Base-by-base conservation (phyloP, 2,329 filamentous ascomycete genomes). In the Pestalotiopsis sp. region DNA sequence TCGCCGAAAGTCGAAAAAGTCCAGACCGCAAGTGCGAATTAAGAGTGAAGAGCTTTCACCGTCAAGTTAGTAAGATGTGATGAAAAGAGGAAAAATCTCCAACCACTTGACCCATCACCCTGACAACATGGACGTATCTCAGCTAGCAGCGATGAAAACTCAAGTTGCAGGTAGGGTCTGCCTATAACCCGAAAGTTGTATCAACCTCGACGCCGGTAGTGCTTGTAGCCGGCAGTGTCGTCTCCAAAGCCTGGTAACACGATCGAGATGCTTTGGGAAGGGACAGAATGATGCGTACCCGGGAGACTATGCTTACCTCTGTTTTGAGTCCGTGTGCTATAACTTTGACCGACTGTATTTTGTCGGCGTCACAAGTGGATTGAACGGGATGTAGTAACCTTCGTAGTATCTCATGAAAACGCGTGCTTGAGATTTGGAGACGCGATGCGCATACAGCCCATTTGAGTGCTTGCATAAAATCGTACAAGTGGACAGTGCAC, bases 361-460 rank as follows among this genome's bases (percentile, higher is more conserved):
- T 5, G 6, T 7, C 7, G 27, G 31, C 31, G 31, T 36, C 31
- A 36, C 31, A 36, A 36, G 31, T 36, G 31, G 31, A 36, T 36
- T 36, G 31, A 9, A 36, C 31, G 31, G 31, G 9, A 36, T 9
- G 31, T 36, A 36, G 31, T 36, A 9, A 36, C 31, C 31, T 36
- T 9, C 31, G 31, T 36, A 52, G n/a, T 17, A 39, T n/a, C 17
- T 57, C 64, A 38, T 58, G 27, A 66, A 61, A 57, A 69, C 68
- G 68, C 68, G 68, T 67, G 59, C 23, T 31, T 25, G 65, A 13
- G 59, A 7, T 38, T 67, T 20, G 61, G 65, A 65, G 65, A 69
- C 67, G 67, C 67, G 64, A 63, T 63, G 13, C 58, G 36, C 67
- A 64, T 56, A 41, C 57, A 39, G 31, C 56, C 27, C 23, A 27